A percentile compares a stretch with the other conserved stretches of the same genome.
Conservation (phyloP, 257 asterid species). For the Rauvolfia tetraphylla region DNA sequence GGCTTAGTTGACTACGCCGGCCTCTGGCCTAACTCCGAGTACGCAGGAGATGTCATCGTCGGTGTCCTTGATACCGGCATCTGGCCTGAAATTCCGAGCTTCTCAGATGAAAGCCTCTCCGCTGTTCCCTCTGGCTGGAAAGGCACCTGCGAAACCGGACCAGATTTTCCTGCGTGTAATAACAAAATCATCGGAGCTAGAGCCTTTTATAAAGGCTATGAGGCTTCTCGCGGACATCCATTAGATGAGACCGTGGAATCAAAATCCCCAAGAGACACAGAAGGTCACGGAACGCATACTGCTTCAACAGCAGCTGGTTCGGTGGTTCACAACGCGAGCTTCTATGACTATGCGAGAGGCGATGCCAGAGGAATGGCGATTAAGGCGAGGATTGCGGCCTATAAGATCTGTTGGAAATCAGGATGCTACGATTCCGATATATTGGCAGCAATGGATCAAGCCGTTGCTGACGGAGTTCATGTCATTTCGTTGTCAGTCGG, state of each 20-base stretch:
- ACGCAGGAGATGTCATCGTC: slow-evolving; percentile 77
- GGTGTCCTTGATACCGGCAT: slow-evolving; percentile 92
- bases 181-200: slow-evolving; percentile 73
- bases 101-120: slow-evolving; percentile 67
- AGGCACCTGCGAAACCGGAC: slow-evolving; percentile 59
- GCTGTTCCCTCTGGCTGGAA: slow-evolving; percentile 70
- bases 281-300: slow-evolving; percentile 97
- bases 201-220: slow-evolving; percentile 62
- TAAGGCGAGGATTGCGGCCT: slow-evolving; percentile 81
- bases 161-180: slow-evolving; percentile 69
- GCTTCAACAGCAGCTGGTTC: slow-evolving; percentile 94
- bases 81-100: slow-evolving; percentile 91
- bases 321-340: slow-evolving; percentile 61
- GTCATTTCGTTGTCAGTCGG: slow-evolving; percentile 89
- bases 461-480: slow-evolving; percentile 72
- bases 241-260: slow-evolving; percentile 44
- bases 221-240: slow-evolving; percentile 33
- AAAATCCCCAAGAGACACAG: slow-evolving; percentile 78
- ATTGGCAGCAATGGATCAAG: slow-evolving; percentile 77
- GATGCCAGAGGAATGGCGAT: slow-evolving; percentile 94
- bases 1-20: slow-evolving; percentile 69
- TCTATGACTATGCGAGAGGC: slow-evolving; percentile 67
- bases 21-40: slow-evolving; percentile 77
- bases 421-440: slow-evolving; percentile 92
- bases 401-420: slow-evolving; percentile 70